Conservation (phyloP, 1,284 basidiomycete species). For the Hemileia vastatrix region DNA sequence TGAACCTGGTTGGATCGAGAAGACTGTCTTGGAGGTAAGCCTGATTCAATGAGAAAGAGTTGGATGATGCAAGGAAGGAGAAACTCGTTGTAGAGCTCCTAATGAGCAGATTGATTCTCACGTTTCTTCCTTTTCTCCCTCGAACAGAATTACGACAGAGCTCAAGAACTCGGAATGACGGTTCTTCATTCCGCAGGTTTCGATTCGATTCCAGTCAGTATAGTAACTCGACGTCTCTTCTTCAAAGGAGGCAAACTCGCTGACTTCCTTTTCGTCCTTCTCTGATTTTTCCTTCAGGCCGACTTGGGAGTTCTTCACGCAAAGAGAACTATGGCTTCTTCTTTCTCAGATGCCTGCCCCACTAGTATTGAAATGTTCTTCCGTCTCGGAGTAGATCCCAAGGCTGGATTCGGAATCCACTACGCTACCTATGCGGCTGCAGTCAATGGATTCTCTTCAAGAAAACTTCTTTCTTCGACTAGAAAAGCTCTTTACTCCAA, state of each 20-base stretch:
- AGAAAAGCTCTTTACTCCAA: conserved; percentile 6
- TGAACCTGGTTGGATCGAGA: not conserved
- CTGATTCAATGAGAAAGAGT: no score
- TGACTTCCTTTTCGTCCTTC: no score
- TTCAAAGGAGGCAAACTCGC: no score
- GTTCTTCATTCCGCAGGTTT: no score
- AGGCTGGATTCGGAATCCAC: conserved; percentile 16
- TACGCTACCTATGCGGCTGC: conserved; percentile 26
- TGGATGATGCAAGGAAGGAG: no score
- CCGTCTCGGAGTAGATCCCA: conserved; percentile 1
- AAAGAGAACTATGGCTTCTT: not conserved
- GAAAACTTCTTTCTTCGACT: conserved; percentile 12
- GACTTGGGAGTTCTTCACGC: not conserved
- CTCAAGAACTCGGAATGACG: no score
- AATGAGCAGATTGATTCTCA: no score
- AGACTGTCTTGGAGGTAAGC: not conserved
- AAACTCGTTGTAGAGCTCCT: no score
- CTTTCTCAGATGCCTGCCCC: conserved; percentile 3
- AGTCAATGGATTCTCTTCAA: conserved; percentile 24
- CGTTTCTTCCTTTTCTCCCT: no score
- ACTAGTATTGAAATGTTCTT: conserved; percentile 24
- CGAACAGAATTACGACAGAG: no score
- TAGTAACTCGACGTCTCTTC: no score
- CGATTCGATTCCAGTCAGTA: no score
- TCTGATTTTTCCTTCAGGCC: not conserved